phyloP scores from a whole-genome alignment of 805 yeast genomes.

The Vanderwaltozyma verrucispora region DNA sequence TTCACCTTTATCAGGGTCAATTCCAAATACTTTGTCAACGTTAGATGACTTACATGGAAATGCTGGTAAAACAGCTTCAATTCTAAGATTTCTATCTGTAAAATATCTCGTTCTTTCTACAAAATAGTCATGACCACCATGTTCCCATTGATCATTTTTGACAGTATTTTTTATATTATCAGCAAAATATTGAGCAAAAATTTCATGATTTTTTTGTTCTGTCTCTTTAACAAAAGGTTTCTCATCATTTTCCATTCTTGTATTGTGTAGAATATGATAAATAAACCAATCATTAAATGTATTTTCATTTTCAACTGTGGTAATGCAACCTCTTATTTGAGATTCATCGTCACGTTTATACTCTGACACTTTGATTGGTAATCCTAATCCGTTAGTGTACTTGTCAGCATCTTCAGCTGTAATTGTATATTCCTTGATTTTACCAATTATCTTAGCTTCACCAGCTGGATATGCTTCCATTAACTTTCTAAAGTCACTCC shows the following conservation, averaged over 20 bases:
- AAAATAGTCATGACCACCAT: conserved; percentile 36
- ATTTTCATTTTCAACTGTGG: conserved; percentile 25
- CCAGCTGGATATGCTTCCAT: conserved; percentile 3
- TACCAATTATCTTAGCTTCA: conserved; percentile 5
- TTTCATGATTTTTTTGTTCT: conserved; percentile 13
- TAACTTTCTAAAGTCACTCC: conserved; percentile 16
- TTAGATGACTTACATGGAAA: conserved; percentile 60
- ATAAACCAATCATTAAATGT: conserved; percentile 31
- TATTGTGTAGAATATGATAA: conserved; percentile 28
- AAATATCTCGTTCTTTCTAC: conserved; percentile 35
- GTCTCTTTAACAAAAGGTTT: conserved; percentile 5
- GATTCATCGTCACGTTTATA: conserved; percentile 20
- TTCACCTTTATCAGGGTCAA: conserved; percentile 46
- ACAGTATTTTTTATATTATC: conserved; percentile 38
- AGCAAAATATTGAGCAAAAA: conserved; percentile 37
- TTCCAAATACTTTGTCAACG: conserved; percentile 38
- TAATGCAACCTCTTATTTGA: conserved; percentile 32
- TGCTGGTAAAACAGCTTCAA: conserved; percentile 53
- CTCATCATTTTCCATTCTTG: conserved; percentile 23
- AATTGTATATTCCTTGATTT: conserved; percentile 14
- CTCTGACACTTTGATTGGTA: conserved; percentile 28
- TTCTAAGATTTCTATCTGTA: conserved; percentile 36
- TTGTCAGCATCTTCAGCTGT: conserved; percentile 10
- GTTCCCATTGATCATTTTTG: conserved; percentile 39
- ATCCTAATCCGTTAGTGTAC: conserved; percentile 11